These are phyloP conservation scores for Deuterostichococcus epilithicus DNA, from an alignment of 139 green algal species.

Conservation along the genomic window DNA sequence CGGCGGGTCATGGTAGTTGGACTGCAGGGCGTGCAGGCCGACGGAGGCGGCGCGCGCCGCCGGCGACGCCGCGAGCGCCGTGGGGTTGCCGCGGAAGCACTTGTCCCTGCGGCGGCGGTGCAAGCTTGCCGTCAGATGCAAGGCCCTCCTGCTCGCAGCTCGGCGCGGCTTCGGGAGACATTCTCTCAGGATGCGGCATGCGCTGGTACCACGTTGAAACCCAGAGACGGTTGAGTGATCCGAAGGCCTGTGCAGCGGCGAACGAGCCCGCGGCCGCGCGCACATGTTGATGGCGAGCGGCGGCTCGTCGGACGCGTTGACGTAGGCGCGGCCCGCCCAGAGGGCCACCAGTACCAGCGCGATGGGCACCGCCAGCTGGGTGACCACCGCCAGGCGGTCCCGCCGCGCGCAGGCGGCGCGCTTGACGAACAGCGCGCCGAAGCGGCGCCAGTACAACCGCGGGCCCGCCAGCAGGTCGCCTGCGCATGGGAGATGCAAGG, in stretches of 20 bases:
- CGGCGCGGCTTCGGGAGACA: no score
- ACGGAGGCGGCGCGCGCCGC: conserved; percentile 4
- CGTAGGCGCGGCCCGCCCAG: conserved; percentile 11
- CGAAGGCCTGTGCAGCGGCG: no score
- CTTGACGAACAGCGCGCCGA: conserved; percentile 62
- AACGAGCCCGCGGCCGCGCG: no score
- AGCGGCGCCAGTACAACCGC: conserved; percentile 49
- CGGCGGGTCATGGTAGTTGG: neutral
- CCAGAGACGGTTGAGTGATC: no score
- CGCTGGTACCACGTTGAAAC: no score
- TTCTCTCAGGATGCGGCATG: no score
- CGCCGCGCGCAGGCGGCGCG: conserved; percentile 47
- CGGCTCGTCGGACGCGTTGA: conserved; percentile 5
- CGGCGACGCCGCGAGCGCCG: conserved; percentile 19
- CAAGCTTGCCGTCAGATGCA: no score
- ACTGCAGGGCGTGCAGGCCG: neutral
- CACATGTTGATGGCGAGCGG: conserved; percentile 2
- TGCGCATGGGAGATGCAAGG: no score
- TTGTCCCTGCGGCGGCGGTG: neutral
- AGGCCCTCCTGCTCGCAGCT: no score
- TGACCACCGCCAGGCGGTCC: conserved; percentile 54
- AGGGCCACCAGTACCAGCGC: conserved; percentile 40
- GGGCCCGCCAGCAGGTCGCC: conserved; percentile 15
- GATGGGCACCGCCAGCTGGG: conserved; percentile 43
- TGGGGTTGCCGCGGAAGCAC: conserved; percentile 7